Evolutionary conservation across 805 yeast genomes (phyloP), one percentile per base, ranked within the genome.

Genomic region (Pichia gijzeniarum): DNA sequence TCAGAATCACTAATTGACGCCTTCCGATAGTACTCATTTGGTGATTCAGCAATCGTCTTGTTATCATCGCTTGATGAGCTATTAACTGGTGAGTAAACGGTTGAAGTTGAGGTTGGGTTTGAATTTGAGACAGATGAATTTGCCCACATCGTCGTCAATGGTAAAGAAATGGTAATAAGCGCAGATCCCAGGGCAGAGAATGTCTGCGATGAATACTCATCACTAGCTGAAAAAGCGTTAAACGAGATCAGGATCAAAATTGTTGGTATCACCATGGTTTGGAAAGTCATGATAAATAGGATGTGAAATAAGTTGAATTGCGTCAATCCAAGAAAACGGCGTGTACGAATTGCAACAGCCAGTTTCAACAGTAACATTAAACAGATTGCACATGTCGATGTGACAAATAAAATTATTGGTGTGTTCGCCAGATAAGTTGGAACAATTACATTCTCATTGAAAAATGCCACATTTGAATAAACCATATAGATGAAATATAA

Each of bases 81-180:
- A 16, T 47, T 22, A 16, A 36, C 38, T 14, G 57, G 54, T 40
- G 60, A 48, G 41, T 51, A 54, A 1, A 59, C 52, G 40, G 57
- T 56, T 13, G 57, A 53, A 5, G 61, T 52, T 1, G 79, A 69
- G 3, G 67, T 64, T 19, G 80, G 73, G 8, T 53, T 53, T 3
- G 72, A 46, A 2, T 71, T 57, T 45, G 76, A 76, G 54, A 81
- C 80, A 1, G 82, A 71, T 2, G 88, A 69, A 4, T 82, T 69
- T 0, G 96, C 95, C 97, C 97, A 89, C 75, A 89, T 74, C 0
- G 95, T 78, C 0, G 95, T 79, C 40, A 90, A 63, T 1, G 96
- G 96, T 44, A 89, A 68, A 3, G 90, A 84, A 22, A 86, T 58
- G 0, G 84, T 82, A 17, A 84, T 80, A 5, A 88, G 53, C 20